Evolutionary conservation across 2,329 filamentous ascomycete species (phyloP), one percentile per base, ranked within the genome.

Genomic region (Madurella fahalii): DNA sequence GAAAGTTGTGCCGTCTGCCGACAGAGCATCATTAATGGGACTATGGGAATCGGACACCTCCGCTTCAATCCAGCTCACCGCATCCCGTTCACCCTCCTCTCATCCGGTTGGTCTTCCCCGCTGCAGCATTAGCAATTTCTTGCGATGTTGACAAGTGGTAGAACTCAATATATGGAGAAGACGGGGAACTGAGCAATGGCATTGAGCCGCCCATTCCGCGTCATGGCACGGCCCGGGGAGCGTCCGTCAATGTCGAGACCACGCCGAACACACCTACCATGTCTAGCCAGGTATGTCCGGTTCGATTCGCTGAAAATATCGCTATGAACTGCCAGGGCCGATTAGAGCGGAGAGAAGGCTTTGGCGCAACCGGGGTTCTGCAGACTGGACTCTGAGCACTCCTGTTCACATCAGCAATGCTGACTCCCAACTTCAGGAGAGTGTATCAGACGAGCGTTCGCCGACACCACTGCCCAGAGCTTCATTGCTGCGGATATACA

Each of bases 401-500:
- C 34, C 4, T 37, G 9, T 37, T 18, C 15, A 34, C 32, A 9
- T 16, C 13, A 20, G 12, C 40, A 4, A 40, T 5, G 45, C 50
- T 44, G 40, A 56, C 34, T 31, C 15, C 13, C 13, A 17, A 17
- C 9, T 15, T 11, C 11, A 47, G 45, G 42, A 18, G 12, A 39
- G 31, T 44, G 49, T 31, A 46, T 52, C 57, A 17, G 54, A 59
- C 16, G 48, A 47, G 25, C 53, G 58, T 30, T 54, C 58, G 15
- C 50, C 53, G 43, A 15, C 40, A 17, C 39, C 58, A 44, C 65
- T 61, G 4, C 65, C 64, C 18, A 64, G 63, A 32, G 55, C 45
- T 11, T 52, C 54, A 0, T 30, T 40, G n/a, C 60, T 78, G 46
- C 65, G 64, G 18, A 67, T 81, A 25, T 80, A 81, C 57, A 71